Percentiles rank a stretch among this genome's conserved stretches.
Conservation (phyloP, 2,329 filamentous ascomycete genomes). For the Mariannaea elegans region DNA sequence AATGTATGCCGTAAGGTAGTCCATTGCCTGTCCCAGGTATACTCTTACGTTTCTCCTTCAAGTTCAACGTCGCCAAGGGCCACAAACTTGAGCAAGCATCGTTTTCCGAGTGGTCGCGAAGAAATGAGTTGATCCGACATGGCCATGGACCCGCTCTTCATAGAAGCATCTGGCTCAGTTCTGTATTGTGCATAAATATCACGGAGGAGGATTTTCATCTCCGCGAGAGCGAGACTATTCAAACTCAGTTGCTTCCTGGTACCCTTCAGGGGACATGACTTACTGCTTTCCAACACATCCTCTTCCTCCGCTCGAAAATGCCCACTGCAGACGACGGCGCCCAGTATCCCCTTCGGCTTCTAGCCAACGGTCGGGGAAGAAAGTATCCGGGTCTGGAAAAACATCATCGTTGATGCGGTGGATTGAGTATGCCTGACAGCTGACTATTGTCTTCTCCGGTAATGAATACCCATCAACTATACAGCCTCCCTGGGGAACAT, state of each 20-base stretch:
- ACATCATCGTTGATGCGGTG: conserved; percentile 69
- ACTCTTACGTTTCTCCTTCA: background rate
- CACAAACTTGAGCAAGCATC: conserved; percentile 63
- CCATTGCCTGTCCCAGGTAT: too few species aligned
- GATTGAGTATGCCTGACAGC: conserved; percentile 68
- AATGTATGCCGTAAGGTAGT: too few species aligned
- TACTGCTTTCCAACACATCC: conserved; percentile 75
- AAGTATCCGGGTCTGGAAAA: conserved; percentile 81
- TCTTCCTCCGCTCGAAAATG: conserved; percentile 71
- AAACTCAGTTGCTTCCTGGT: conserved; percentile 24
- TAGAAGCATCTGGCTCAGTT: conserved; percentile 63
- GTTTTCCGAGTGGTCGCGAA: conserved; percentile 67
- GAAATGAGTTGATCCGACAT: conserved; percentile 76
- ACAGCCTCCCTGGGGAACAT: conserved; percentile 63
- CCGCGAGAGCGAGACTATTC: conserved; percentile 64
- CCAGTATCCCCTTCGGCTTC: conserved; percentile 77
- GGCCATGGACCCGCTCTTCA: conserved; percentile 66
- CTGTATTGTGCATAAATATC: conserved; percentile 68
- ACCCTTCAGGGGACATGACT: conserved; percentile 43
- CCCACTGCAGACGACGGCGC: conserved; percentile 68
- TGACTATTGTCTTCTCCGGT: conserved; percentile 64
- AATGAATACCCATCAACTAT: conserved; percentile 64
- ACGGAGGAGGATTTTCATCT: conserved; percentile 73
- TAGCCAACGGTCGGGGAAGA: conserved; percentile 87
- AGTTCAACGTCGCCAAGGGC: conserved; percentile 36